phyloP scores from a whole-genome alignment of 2,329 filamentous ascomycete genomes.

The Cladophialophora psammophila region DNA sequence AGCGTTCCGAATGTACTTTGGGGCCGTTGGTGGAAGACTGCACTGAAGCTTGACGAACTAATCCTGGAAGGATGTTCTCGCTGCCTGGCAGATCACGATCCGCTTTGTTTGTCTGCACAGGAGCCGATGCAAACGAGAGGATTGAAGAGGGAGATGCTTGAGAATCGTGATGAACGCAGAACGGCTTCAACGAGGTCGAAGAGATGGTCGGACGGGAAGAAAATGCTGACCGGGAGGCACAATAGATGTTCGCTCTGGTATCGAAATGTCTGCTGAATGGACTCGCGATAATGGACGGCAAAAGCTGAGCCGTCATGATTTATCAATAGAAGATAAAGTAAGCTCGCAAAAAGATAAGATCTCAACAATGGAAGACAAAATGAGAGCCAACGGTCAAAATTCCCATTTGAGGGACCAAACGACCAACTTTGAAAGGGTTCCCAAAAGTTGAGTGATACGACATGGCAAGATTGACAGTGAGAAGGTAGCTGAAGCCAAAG shows the following conservation, averaged over 20 bases:
- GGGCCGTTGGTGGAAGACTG: not conserved
- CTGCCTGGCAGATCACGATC: slow-evolving; percentile 17
- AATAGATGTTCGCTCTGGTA: slow-evolving; percentile 24
- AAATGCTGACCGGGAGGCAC: slow-evolving; percentile 17
- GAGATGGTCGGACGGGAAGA: slow-evolving; percentile 13
- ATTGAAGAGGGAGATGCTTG: slow-evolving; percentile 29
- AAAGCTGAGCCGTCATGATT: slow-evolving; percentile 36
- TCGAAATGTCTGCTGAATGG: slow-evolving; percentile 35
- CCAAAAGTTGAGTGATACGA: slow-evolving; percentile 38
- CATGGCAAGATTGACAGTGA: slow-evolving; percentile 28
- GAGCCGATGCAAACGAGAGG: slow-evolving; percentile 26
- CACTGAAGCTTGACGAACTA: slow-evolving; percentile 9
- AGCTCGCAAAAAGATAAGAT: slow-evolving; percentile 29
- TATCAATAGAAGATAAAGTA: slow-evolving; percentile 28
- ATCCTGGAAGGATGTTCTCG: not conserved
- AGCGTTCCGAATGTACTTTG: not conserved
- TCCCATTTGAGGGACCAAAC: slow-evolving; percentile 34
- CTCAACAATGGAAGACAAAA: slow-evolving; percentile 33
- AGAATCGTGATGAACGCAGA: slow-evolving; percentile 28
- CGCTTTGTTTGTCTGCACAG: slow-evolving; percentile 24
- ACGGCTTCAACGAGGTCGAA: slow-evolving; percentile 23
- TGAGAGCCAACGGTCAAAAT: slow-evolving; percentile 38
- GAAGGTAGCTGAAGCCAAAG: slow-evolving; percentile 4
- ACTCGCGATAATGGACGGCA: slow-evolving; percentile 31
- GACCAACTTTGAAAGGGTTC: slow-evolving; percentile 31